A percentile compares a stretch with the other conserved stretches of the same genome.
These are phyloP conservation scores for Daldinia sp. DNA, from an alignment of 2,329 filamentous ascomycete genomes.

Conservation along the genomic window DNA sequence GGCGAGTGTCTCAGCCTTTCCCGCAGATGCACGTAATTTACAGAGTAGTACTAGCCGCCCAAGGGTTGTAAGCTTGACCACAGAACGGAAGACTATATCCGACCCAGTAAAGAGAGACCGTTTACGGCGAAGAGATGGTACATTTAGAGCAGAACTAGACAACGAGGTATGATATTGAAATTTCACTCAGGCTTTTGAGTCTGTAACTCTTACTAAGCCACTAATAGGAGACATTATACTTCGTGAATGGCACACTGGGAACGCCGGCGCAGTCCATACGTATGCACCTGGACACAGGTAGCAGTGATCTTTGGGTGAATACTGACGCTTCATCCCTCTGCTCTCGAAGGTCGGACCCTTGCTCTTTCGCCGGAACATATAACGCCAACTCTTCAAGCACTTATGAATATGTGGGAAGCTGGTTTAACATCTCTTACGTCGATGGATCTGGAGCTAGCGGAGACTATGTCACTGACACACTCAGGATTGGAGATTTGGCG, in stretches of 20 bases:
- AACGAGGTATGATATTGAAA: constrained; percentile 63
- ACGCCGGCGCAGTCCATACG: constrained; percentile 69
- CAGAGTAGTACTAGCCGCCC: constrained; percentile 47
- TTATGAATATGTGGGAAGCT: constrained; percentile 77
- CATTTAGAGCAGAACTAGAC: constrained; percentile 62
- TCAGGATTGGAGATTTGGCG: constrained; percentile 68
- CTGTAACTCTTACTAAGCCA: constrained; percentile 40
- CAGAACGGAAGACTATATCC: constrained; percentile 55
- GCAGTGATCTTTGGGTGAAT: constrained; percentile 79
- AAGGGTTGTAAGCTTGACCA: constrained; percentile 61
- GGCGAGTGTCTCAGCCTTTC: constrained; percentile 46
- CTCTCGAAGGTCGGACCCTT: constrained; percentile 60
- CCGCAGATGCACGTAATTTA: constrained; percentile 48
- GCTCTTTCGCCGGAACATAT: constrained; percentile 74
- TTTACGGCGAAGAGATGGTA: constrained; percentile 59
- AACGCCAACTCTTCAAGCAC: constrained; percentile 78
- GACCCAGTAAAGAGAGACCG: constrained; percentile 61
- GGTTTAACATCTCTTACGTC: constrained; percentile 90
- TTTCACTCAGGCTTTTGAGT: not conserved
- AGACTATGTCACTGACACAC: constrained; percentile 82
- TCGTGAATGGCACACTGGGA: constrained; percentile 71
- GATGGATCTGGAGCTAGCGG: constrained; percentile 83
- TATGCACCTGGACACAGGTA: constrained; percentile 75
- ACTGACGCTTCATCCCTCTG: constrained; percentile 72
- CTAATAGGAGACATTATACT: constrained; percentile 70